Evolutionary conservation across 139 green algal species (phyloP), one percentile per base, ranked within the genome.

Genomic region (Chlamydomonas schloesseri): DNA sequence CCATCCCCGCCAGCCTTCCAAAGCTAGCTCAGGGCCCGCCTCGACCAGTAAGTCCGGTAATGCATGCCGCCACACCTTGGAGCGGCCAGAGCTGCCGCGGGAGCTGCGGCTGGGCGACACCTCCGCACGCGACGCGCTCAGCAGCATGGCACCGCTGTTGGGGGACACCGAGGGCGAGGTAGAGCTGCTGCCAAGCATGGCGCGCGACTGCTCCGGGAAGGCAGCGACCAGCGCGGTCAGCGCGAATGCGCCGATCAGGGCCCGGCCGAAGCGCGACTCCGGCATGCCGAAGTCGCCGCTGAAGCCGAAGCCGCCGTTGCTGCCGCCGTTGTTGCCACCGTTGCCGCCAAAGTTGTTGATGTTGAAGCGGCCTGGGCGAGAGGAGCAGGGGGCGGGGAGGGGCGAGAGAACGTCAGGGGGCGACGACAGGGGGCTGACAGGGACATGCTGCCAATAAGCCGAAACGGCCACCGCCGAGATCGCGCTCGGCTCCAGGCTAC

Each of bases 231-330:
- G 60, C 24, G 29, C 20, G 37, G 53, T 50, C 24, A 83, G 65
- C 10, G 37, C 76, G 13, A 83, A 3, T 18, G 37, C 76, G 76
- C 76, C 76, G 10, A 83, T 26, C 18, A 83, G 42, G 4, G 76
- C 76, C 10, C 28, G 76, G 37, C 28, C 37, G 3, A 83, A 26
- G n/a, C 31, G 58, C 57, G 60, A 9, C 36, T 18, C 29, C 71
- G 69, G 60, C 31, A 31, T 17, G 24, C 58, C 58, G 34, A 58
- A 26, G 57, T 71, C 69, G 55, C 69, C 57, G 57, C 57, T 20
- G 34, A 20, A 28, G 55, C 53, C 53, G n/a, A 18, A 29, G n/a
- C 13, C 21, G 31, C 64, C 64, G 34, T 71, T 58, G 18, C 57
- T 36, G 57, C 50, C 73, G 72, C 60, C 60, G 24, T 67, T 67